Base-by-base conservation (phyloP, 257 asterid genomes). In the Salvia miltiorrhiza region DNA sequence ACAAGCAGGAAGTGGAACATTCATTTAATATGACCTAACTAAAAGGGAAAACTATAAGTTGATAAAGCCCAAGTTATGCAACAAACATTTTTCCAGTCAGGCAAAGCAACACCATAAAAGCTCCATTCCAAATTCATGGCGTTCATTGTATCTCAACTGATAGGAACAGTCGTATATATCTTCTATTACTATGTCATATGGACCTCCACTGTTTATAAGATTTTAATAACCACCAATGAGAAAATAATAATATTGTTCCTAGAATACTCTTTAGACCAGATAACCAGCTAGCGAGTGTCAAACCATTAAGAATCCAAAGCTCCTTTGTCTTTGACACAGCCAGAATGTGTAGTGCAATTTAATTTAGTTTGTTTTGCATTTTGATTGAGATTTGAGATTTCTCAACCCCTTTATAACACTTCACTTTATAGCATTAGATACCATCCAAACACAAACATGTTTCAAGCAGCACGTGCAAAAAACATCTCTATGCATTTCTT, bases 31-130 rank as follows among this genome's bases (percentile, higher is more conserved):
- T 35, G 26, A 52, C 37, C 2, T 21, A 50, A 20, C 64, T 60
- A 70, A 63, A 59, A 66, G 19, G 45, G 48, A 13, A 20, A 63
- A 13, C 19, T 16, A 50, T 19, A 55, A 67, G 76, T 56, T 23
- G 58, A 43, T 37, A 40, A n/a, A 50, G 37, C 55, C 41, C 37
- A 44, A 43, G 71, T 52, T 19, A 28, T 19, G 45, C 14, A 77
- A 60, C 43, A 60, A 71, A 21, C 9, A 32, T 30, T 13, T 43
- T 61, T 58, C 21, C 19, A 6, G 55, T 9, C 74, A 30, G 16
- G 63, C 33, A 44, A 63, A 39, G 58, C 44, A 69, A 24, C n/a
- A 24, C 50, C 2, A 0, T 8, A 39, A 11, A 32, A 62, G 30
- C 44, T 50, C 20, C 19, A 35, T 48, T 37, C 16, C 4, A 9